Evolutionary conservation across 176 grass and related monocot genomes (phyloP).

Genomic region (Thinopyrum elongatum): DNA sequence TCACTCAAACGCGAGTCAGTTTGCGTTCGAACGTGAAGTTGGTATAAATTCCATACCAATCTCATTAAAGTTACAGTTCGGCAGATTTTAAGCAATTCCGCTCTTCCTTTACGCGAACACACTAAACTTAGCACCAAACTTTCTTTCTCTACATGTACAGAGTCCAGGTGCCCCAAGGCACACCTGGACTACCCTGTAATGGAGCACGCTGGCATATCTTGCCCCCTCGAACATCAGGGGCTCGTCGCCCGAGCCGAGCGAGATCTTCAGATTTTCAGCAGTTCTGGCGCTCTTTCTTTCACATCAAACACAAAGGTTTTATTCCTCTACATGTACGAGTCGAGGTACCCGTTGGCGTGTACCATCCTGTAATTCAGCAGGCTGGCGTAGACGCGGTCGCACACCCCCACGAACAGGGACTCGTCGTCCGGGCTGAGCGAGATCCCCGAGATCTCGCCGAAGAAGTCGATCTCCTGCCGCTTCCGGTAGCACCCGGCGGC

Average conservation of each 20-base stretch:
- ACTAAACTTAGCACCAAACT: neutral
- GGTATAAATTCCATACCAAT: neutral
- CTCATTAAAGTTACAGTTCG: neutral
- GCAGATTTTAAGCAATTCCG: neutral
- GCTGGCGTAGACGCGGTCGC: conserved; percentile 77
- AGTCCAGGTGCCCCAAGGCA: conserved; percentile 49
- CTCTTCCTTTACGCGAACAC: neutral
- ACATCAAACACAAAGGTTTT: neutral
- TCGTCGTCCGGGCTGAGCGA: conserved; percentile 69
- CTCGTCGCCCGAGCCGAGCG: conserved; percentile 49
- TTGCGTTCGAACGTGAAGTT: neutral
- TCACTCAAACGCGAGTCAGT: neutral
- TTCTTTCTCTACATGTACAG: conserved; percentile 32
- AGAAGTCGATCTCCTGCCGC: conserved; percentile 86
- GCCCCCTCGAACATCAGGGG: conserved; percentile 52
- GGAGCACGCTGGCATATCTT: conserved; percentile 66
- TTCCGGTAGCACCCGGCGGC: conserved; percentile 39
- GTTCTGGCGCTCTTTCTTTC: neutral
- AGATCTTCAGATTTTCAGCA: conserved; percentile 23
- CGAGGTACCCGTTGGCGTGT: conserved; percentile 40
- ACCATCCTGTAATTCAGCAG: conserved; percentile 64
- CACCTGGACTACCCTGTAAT: conserved; percentile 42
- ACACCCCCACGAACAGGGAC: conserved; percentile 75
- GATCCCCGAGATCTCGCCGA: conserved; percentile 85
- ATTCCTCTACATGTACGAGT: conserved; percentile 41